Percentiles rank a stretch among this genome's conserved stretches.
These are phyloP conservation scores for Apiospora rasikravindrae DNA, from an alignment of 2,329 filamentous ascomycete genomes.

Conservation along the genomic window DNA sequence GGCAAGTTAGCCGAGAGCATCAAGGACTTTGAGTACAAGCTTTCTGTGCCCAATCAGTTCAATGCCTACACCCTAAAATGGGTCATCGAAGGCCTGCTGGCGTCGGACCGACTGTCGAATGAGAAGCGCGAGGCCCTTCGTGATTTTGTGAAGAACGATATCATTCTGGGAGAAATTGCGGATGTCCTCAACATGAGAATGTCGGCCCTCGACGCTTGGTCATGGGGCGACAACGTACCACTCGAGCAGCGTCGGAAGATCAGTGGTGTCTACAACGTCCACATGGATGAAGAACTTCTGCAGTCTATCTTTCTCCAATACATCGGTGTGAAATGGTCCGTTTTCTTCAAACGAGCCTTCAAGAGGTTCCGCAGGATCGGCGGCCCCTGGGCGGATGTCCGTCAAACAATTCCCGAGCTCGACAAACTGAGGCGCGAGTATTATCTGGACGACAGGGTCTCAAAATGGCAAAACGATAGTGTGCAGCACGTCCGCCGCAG, in stretches of 20 bases:
- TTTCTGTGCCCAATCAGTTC: conserved; percentile 43
- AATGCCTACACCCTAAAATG: conserved; percentile 40
- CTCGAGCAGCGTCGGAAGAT: conserved; percentile 54
- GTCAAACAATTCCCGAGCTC: conserved; percentile 16
- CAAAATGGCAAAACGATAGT: conserved; percentile 18
- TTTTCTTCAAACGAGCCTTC: conserved; percentile 47
- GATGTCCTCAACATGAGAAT: conserved; percentile 60
- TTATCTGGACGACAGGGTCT: conserved; percentile 40
- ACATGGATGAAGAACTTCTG: conserved; percentile 58
- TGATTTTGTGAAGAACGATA: conserved; percentile 47
- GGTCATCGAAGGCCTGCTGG: conserved; percentile 48
- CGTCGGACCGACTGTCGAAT: conserved; percentile 50
- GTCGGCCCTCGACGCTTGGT: conserved; percentile 49
- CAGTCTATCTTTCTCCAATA: conserved; percentile 58
- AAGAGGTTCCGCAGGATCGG: conserved; percentile 35
- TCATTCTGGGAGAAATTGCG: conserved; percentile 53
- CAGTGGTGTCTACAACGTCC: conserved; percentile 53
- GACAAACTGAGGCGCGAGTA: conserved; percentile 40
- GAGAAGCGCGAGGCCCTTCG: conserved; percentile 48
- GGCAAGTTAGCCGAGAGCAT: conserved; percentile 25
- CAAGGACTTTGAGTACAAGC: conserved; percentile 37
- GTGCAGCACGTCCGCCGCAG: conserved; percentile 39
- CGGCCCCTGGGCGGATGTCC: conserved; percentile 41
- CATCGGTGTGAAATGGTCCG: conserved; percentile 53
- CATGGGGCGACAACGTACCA: conserved; percentile 49